These are phyloP conservation scores for Populus alba DNA, from an alignment of 345 rosid genomes.

Conservation along the genomic window DNA sequence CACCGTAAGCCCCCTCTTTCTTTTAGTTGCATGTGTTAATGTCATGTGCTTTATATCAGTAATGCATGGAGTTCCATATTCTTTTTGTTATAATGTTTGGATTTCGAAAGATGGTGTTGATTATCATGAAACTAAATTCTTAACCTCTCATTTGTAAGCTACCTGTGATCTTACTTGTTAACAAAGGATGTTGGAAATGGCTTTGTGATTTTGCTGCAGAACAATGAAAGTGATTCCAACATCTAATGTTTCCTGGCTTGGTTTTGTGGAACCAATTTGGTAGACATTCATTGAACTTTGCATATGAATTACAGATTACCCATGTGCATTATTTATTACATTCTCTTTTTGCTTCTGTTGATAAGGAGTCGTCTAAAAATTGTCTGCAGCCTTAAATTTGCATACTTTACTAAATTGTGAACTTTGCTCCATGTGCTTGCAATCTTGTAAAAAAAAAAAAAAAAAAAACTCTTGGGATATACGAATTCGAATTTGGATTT, in stretches of 20 bases:
- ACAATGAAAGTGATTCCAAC: slow-evolving; percentile 11
- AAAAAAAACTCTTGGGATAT: neutral
- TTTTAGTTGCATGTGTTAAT: neutral
- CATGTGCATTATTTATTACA: slow-evolving; percentile 44
- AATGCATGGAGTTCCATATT: neutral
- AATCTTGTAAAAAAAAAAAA: neutral
- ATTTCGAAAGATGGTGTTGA: neutral
- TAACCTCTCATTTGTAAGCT: neutral
- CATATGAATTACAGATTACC: slow-evolving; percentile 20
- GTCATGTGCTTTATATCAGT: neutral
- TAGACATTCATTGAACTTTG: slow-evolving; percentile 24
- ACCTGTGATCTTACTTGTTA: slow-evolving; percentile 6
- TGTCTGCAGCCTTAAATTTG: slow-evolving; percentile 16
- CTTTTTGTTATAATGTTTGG: neutral
- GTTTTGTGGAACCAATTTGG: slow-evolving; percentile 24
- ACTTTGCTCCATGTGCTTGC: slow-evolving; percentile 2
- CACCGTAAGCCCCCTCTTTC: slow-evolving; percentile 42
- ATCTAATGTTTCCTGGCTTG: slow-evolving; percentile 1
- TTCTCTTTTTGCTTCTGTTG: slow-evolving; percentile 18
- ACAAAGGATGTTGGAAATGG: slow-evolving; percentile 7
- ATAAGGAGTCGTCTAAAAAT: slow-evolving; percentile 1
- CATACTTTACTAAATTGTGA: slow-evolving; percentile 3
- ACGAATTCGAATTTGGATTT: neutral
- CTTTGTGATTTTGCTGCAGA: slow-evolving; percentile 7
- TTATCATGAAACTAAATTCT: neutral